A percentile compares a stretch with the other conserved stretches of the same genome.
Conservation (phyloP, 805 yeast genomes). For the Metschnikowia borealis region DNA sequence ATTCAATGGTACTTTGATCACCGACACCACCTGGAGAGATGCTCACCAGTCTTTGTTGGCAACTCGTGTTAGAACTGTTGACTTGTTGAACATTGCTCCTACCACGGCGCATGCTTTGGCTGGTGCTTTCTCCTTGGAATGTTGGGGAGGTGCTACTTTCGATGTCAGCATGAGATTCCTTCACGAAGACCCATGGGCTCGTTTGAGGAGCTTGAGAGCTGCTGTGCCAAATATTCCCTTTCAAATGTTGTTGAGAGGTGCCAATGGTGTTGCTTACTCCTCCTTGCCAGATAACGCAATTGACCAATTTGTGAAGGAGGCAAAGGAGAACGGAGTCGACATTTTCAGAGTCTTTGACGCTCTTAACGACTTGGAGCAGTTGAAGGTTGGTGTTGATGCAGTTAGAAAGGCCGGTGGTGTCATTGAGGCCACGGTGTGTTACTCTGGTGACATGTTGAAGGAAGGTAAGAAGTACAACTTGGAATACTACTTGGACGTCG, state of each 20-base stretch:
- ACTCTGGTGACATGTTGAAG: conserved; percentile 97
- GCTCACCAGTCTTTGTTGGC: conserved; percentile 98
- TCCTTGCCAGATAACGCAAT: conserved; percentile 98
- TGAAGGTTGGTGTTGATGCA: conserved; percentile 96
- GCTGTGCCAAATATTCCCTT: conserved; percentile 97
- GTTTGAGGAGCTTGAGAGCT: conserved; percentile 81
- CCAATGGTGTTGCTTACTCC: conserved; percentile 98
- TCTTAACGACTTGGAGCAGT: conserved; percentile 91
- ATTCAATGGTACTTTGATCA: conserved; percentile 81
- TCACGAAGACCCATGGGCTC: conserved; percentile 98
- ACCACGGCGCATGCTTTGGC: conserved; percentile 86
- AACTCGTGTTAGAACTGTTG: conserved; percentile 94
- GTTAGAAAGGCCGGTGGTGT: conserved; percentile 99
- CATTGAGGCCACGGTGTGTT: conserved; percentile 96
- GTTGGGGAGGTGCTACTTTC: conserved; percentile 99
- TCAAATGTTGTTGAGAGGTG: conserved; percentile 99
- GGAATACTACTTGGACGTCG: conserved; percentile 78
- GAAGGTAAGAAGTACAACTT: conserved; percentile 95
- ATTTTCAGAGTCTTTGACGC: conserved; percentile 98
- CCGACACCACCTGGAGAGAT: conserved; percentile 99
- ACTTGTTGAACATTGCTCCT: conserved; percentile 86
- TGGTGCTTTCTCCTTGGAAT: conserved; percentile 92
- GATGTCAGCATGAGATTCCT: conserved; percentile 98
- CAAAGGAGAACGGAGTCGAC: conserved; percentile 94
- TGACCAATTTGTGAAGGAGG: conserved; percentile 93